A percentile compares a stretch with the other conserved stretches of the same genome.
Evolutionary conservation across 345 rosid species (phyloP).

Genomic region (Hibiscus mutabilis): DNA sequence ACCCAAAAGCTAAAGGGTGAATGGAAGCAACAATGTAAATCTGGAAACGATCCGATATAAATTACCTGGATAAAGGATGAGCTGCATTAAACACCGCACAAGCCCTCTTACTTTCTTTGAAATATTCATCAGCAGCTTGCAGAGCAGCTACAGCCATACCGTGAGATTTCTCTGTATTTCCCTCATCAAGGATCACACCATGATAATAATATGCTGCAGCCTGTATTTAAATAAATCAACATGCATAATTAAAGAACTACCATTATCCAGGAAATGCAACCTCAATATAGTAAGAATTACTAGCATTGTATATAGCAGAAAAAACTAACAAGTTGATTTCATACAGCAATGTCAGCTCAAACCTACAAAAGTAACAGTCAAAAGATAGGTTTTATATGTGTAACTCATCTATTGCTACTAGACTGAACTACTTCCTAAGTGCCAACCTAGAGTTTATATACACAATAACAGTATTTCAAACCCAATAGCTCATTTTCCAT

Average conservation of each 20-base stretch:
- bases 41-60: conserved; percentile 3
- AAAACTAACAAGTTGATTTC: not conserved
- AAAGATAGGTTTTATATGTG: not conserved
- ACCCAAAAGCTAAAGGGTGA: not conserved
- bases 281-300: not conserved
- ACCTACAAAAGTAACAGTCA: not conserved
- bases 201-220: conserved; percentile 99
- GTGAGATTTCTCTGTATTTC: conserved; percentile 91
- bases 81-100: conserved; percentile 66
- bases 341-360: not conserved
- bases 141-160: conserved; percentile 96
- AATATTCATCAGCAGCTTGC: conserved; percentile 90
- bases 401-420: not conserved
- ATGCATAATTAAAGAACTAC: not conserved
- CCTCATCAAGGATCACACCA: conserved; percentile 94
- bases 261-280: conserved; percentile 2
- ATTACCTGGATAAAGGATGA: conserved; percentile 80
- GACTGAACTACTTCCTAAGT: not conserved
- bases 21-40: not conserved
- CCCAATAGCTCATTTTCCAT: not conserved
- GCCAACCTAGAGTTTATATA: not conserved
- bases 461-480: not conserved
- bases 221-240: conserved; percentile 34
- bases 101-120: conserved; percentile 77
- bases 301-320: not conserved